A percentile compares a stretch with the other conserved stretches of the same genome.
Evolutionary conservation across 192 early-diverging fungal genomes (phyloP).

Genomic region (Linnemannia hyalina): DNA sequence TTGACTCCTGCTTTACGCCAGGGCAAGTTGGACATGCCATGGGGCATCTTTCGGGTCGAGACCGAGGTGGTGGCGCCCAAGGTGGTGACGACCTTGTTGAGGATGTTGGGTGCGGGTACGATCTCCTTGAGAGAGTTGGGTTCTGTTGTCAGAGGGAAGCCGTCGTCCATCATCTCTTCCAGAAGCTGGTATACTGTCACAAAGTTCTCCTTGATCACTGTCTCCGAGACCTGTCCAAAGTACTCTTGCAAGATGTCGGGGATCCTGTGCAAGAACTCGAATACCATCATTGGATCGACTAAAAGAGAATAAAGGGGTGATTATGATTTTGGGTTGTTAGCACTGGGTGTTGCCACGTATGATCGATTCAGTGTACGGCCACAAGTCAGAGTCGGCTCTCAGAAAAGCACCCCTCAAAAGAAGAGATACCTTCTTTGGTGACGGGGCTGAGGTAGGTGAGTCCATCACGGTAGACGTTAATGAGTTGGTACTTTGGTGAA

Average conservation of each 20-base stretch:
- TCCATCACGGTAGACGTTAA: slow-evolving; percentile 76
- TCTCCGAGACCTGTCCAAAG: slow-evolving; percentile 84
- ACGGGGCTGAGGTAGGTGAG: slow-evolving; percentile 85
- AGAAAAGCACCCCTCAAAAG: too few species aligned
- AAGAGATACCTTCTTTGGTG: slow-evolving; percentile 75
- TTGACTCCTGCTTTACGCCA: slow-evolving; percentile 92
- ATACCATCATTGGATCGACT: slow-evolving; percentile 86
- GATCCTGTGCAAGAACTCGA: slow-evolving; percentile 89
- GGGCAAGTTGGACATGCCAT: slow-evolving; percentile 80
- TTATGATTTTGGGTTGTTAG: background rate
- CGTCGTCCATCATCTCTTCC: slow-evolving; percentile 96
- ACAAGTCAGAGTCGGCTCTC: too few species aligned
- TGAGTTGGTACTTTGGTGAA: slow-evolving; percentile 72
- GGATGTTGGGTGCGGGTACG: slow-evolving; percentile 88
- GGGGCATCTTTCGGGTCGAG: slow-evolving; percentile 66
- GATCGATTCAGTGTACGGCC: background rate
- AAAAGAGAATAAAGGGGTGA: background rate
- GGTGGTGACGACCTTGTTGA: slow-evolving; percentile 88
- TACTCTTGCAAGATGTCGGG: slow-evolving; percentile 87
- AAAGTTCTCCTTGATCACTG: slow-evolving; percentile 93
- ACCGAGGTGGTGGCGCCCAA: slow-evolving; percentile 70
- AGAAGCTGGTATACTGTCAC: slow-evolving; percentile 91
- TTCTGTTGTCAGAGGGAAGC: slow-evolving; percentile 90
- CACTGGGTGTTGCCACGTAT: background rate
- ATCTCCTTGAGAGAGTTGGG: slow-evolving; percentile 85